phyloP scores from a whole-genome alignment of 176 grass and related monocot species.

The Carex kokanica region DNA sequence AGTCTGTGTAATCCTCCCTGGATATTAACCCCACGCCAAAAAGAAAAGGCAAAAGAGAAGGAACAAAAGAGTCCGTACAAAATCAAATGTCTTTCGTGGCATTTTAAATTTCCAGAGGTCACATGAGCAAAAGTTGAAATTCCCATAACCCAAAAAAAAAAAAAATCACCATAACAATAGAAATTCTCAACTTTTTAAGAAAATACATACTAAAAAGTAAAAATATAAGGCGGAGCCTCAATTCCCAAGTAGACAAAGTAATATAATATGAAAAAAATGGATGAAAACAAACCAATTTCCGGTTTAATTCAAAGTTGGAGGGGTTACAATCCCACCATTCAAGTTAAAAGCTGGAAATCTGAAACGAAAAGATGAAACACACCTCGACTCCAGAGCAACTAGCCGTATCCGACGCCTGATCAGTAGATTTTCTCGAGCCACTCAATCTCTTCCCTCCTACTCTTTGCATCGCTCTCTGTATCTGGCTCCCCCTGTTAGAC shows the following conservation, averaged over 20 bases:
- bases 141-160: not conserved
- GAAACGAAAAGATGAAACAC: conserved; percentile 10
- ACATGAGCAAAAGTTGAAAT: not conserved
- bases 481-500: conserved; percentile 50
- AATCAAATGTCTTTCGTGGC: conserved; percentile 8
- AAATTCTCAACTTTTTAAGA: not conserved
- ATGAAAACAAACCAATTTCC: not conserved
- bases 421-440: conserved; percentile 30
- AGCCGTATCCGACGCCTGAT: conserved; percentile 36
- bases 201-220: not conserved
- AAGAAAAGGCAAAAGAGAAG: conserved; percentile 12
- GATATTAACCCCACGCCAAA: conserved; percentile 22
- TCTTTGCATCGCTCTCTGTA: conserved; percentile 61
- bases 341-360: not conserved
- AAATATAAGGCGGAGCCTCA: conserved; percentile 33
- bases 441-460: conserved; percentile 23
- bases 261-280: conserved; percentile 1
- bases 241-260: conserved; percentile 23
- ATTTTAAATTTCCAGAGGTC: not conserved
- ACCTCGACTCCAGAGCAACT: conserved; percentile 51
- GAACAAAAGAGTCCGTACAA: conserved; percentile 14
- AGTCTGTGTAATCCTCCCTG: not conserved
- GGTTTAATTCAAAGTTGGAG: conserved; percentile 12
- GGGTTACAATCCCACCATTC: conserved; percentile 23
- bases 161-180: not conserved